Evolutionary conservation across 768 basidiomycete genomes (phyloP).

Genomic region (Pleurotus pulmonarius): DNA sequence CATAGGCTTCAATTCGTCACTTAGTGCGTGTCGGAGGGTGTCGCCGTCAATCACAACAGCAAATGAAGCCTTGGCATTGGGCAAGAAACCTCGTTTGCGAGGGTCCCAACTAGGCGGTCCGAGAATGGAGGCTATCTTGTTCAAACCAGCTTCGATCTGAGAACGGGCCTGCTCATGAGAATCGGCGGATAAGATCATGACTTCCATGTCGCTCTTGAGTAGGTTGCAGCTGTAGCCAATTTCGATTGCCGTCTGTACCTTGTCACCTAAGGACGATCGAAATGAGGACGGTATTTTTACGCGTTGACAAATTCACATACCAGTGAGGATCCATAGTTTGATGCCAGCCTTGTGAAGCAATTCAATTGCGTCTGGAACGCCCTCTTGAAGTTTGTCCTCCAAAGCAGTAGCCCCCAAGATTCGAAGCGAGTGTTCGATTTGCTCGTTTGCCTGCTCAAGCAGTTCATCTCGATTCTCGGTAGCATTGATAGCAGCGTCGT

Average conservation of each 20-base stretch:
- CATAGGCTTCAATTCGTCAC: slow-evolving; percentile 70
- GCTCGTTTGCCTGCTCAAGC: slow-evolving; percentile 82
- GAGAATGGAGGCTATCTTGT: slow-evolving; percentile 87
- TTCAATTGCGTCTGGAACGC: slow-evolving; percentile 95
- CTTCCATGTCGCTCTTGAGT: slow-evolving; percentile 89
- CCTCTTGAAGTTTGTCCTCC: slow-evolving; percentile 96
- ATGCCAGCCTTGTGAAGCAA: slow-evolving; percentile 89
- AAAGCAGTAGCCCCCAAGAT: slow-evolving; percentile 94
- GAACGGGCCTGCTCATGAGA: slow-evolving; percentile 67
- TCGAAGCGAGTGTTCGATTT: slow-evolving; percentile 77
- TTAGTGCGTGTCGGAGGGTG: slow-evolving; percentile 79
- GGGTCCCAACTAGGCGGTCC: slow-evolving; percentile 70
- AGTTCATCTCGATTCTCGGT: slow-evolving; percentile 84
- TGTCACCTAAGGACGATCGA: slow-evolving; percentile 61
- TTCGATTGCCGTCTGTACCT: slow-evolving; percentile 97
- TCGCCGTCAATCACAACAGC: slow-evolving; percentile 97
- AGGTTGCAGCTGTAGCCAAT: slow-evolving; percentile 97
- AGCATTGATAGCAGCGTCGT: slow-evolving; percentile 79
- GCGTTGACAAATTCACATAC: slow-evolving; percentile 30
- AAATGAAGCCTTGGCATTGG: slow-evolving; percentile 67
- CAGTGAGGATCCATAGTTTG: slow-evolving; percentile 97
- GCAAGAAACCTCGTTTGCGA: slow-evolving; percentile 63
- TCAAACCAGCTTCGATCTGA: slow-evolving; percentile 89
- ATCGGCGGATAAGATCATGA: slow-evolving; percentile 95
- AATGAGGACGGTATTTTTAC: neutral